Percentiles rank a stretch among this genome's conserved stretches.
Evolutionary conservation across 176 grass and related monocot species (phyloP).

Genomic region (Phragmites australis): DNA sequence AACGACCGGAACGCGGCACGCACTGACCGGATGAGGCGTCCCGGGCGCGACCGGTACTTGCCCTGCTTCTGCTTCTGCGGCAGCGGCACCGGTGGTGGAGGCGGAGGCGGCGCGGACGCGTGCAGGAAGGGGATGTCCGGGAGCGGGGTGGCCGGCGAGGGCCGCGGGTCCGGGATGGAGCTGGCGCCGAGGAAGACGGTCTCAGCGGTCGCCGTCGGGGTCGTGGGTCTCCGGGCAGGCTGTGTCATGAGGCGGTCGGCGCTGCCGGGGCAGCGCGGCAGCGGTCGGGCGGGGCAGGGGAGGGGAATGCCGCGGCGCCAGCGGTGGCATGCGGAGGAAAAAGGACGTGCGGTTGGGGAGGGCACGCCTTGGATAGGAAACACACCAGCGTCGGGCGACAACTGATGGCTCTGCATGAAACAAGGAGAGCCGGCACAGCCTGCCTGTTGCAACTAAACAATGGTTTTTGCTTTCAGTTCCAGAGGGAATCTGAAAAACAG

Average conservation of each 20-base stretch:
- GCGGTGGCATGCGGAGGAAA: slow-evolving; percentile 27
- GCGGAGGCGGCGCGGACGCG: not conserved
- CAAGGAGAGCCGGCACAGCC: not conserved
- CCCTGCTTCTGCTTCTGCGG: not conserved
- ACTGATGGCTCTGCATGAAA: slow-evolving; percentile 33
- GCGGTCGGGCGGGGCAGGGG: not conserved
- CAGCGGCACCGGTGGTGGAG: slow-evolving; percentile 1
- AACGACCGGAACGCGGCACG: slow-evolving; percentile 69
- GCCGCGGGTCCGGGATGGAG: slow-evolving; percentile 4
- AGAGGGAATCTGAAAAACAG: not conserved
- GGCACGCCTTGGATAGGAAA: slow-evolving; percentile 12
- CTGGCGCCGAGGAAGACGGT: slow-evolving; percentile 32
- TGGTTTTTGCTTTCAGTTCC: not conserved
- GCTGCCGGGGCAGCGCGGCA: slow-evolving; percentile 28
- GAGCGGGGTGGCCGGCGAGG: slow-evolving; percentile 25
- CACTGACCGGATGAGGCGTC: slow-evolving; percentile 54
- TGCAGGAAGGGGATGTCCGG: slow-evolving; percentile 4
- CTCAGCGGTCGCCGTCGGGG: slow-evolving; percentile 15
- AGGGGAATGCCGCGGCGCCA: slow-evolving; percentile 15
- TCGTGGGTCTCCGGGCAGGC: slow-evolving; percentile 38
- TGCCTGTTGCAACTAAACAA: not conserved
- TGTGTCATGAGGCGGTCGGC: slow-evolving; percentile 57
- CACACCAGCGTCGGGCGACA: not conserved
- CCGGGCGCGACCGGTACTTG: slow-evolving; percentile 51
- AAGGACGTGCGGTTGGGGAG: not conserved